phyloP scores from a whole-genome alignment of 495 filamentous ascomycete genomes.

The Aspergillus nidulans region DNA sequence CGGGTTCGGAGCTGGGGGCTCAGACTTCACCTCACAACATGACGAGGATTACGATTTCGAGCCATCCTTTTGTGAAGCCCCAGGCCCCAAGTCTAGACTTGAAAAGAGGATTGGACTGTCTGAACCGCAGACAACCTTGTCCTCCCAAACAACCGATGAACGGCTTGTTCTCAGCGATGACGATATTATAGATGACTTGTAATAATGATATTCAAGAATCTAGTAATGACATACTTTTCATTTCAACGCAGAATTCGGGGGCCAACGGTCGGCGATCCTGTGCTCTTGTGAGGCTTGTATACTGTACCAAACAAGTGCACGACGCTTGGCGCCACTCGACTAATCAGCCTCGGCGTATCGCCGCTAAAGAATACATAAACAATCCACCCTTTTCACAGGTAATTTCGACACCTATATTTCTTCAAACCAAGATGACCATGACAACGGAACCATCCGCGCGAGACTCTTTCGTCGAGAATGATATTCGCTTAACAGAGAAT shows the following conservation, averaged over 20 bases:
- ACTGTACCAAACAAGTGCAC: not conserved
- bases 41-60: not conserved
- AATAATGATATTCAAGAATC: too few species aligned
- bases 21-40: conserved; percentile 17
- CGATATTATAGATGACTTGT: conserved; percentile 82
- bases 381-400: not conserved
- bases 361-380: not conserved
- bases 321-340: not conserved
- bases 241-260: too few species aligned
- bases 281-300: too few species aligned
- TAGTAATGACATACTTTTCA: too few species aligned
- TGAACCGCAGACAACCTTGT: not conserved
- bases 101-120: too few species aligned
- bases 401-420: not conserved
- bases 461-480: not conserved
- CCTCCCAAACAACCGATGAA: conserved; percentile 28
- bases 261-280: too few species aligned
- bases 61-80: too few species aligned
- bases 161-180: conserved; percentile 83
- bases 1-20: conserved; percentile 38
- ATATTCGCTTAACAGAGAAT: not conserved
- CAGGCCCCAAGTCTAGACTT: too few species aligned
- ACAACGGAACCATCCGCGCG: not conserved
- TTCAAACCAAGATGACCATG: not conserved
- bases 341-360: not conserved